Percentiles rank a stretch among this genome's conserved stretches.
These are phyloP conservation scores for Pseudogymnoascus sp. DNA, from an alignment of 2,329 filamentous ascomycete species.

Conservation along the genomic window DNA sequence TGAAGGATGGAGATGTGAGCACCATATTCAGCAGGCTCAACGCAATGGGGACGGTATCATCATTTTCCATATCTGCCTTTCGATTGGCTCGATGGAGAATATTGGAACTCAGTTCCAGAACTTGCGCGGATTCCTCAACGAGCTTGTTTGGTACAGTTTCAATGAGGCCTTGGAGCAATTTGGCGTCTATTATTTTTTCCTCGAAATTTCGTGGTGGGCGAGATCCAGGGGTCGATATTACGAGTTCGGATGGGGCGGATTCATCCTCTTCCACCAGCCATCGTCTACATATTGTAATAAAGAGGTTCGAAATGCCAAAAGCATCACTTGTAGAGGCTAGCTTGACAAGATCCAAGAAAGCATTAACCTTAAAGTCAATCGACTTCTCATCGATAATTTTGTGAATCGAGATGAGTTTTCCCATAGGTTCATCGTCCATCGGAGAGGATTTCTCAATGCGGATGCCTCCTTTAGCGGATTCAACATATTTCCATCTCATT, in stretches of 20 bases:
- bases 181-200: constrained; percentile 47
- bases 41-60: constrained; percentile 44
- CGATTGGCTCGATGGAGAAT: constrained; percentile 38
- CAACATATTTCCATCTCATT: constrained; percentile 47
- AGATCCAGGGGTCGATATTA: background rate
- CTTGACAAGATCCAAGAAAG: constrained; percentile 44
- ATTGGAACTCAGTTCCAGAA: constrained; percentile 56
- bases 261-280: constrained; percentile 41
- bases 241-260: constrained; percentile 20
- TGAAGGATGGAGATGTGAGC: constrained; percentile 50
- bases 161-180: constrained; percentile 59
- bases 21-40: constrained; percentile 57
- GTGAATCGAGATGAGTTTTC: constrained; percentile 7
- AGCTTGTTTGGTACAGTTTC: constrained; percentile 56
- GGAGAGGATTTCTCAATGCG: constrained; percentile 37
- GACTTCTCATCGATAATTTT: constrained; percentile 29
- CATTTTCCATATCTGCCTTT: constrained; percentile 35
- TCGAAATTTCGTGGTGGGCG: constrained; percentile 33
- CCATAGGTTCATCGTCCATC: background rate
- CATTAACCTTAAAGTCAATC: constrained; percentile 38
- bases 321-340: constrained; percentile 26
- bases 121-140: constrained; percentile 55
- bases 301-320: constrained; percentile 49
- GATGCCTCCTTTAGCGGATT: constrained; percentile 40
- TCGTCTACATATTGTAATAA: constrained; percentile 49